Conservation (phyloP, 2,329 filamentous ascomycete genomes). For the Monosporascus ibericus region DNA sequence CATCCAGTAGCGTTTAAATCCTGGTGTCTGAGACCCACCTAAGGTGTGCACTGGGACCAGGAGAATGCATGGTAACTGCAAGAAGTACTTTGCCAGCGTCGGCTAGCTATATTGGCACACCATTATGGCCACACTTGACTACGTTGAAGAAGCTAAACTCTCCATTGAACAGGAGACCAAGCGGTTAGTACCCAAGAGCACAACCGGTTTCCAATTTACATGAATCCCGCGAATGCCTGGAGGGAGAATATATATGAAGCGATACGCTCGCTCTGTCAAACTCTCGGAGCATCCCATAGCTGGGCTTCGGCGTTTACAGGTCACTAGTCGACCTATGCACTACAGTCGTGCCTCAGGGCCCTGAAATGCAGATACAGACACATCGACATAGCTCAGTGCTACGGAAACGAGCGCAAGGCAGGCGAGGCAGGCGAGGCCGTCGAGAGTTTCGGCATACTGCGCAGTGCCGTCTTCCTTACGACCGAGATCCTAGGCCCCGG, state of each 20-base stretch:
- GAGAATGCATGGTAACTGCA: no score
- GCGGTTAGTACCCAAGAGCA: no score
- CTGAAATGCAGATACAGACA: slow-evolving; percentile 53
- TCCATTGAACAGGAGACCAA: no score
- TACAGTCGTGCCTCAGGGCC: slow-evolving; percentile 51
- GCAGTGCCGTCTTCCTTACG: slow-evolving; percentile 54
- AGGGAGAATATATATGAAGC: slow-evolving; percentile 22
- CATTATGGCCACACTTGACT: no score
- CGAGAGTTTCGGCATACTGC: slow-evolving; percentile 45
- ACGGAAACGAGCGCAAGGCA: slow-evolving; percentile 63
- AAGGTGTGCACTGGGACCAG: no score
- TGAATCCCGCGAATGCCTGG: no score
- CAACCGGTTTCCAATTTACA: no score
- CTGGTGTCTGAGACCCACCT: no score
- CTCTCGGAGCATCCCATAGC: slow-evolving; percentile 50
- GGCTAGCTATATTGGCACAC: no score
- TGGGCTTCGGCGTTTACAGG: slow-evolving; percentile 69
- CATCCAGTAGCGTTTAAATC: no score
- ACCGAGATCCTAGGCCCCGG: slow-evolving; percentile 59
- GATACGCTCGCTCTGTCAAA: slow-evolving; percentile 45
- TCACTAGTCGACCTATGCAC: slow-evolving; percentile 48
- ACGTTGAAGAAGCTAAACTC: no score
- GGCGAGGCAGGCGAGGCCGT: slow-evolving; percentile 59
- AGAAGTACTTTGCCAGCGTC: no score
- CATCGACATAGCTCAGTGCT: slow-evolving; percentile 58